phyloP scores from a whole-genome alignment of 257 asterid species.

The Solanum ossicruentum region DNA sequence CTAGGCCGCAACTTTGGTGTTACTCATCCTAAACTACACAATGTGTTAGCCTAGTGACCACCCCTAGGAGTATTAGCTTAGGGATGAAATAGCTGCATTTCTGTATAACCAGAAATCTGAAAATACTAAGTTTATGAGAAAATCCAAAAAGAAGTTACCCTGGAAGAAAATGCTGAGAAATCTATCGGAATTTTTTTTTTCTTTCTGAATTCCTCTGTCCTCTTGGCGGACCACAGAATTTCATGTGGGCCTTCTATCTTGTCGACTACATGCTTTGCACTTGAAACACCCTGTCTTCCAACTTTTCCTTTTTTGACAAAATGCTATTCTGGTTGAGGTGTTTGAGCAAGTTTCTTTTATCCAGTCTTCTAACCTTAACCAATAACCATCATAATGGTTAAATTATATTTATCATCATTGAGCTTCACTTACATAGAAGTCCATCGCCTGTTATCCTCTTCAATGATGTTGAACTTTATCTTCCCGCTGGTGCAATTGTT shows the following conservation, averaged over 20 bases:
- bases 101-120: background rate
- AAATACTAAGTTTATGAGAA: background rate
- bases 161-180: background rate
- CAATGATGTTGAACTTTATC: background rate
- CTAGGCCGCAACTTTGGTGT: background rate
- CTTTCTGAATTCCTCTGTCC: background rate
- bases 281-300: background rate
- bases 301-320: background rate
- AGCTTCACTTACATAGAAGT: background rate
- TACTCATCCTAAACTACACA: background rate
- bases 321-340: background rate
- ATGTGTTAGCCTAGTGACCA: background rate
- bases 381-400: background rate
- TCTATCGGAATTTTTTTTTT: background rate
- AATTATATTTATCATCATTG: background rate
- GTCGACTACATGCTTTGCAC: background rate
- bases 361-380: background rate
- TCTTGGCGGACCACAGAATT: background rate
- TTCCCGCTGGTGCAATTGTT: background rate
- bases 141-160: background rate
- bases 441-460: background rate
- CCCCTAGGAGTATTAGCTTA: background rate
- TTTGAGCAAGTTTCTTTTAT: background rate
- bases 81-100: background rate
- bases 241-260: background rate